Percentiles rank a stretch among this genome's conserved stretches.
These are phyloP conservation scores for Massospora cicadina DNA, from an alignment of 371 early-diverging fungal species.

Conservation along the genomic window DNA sequence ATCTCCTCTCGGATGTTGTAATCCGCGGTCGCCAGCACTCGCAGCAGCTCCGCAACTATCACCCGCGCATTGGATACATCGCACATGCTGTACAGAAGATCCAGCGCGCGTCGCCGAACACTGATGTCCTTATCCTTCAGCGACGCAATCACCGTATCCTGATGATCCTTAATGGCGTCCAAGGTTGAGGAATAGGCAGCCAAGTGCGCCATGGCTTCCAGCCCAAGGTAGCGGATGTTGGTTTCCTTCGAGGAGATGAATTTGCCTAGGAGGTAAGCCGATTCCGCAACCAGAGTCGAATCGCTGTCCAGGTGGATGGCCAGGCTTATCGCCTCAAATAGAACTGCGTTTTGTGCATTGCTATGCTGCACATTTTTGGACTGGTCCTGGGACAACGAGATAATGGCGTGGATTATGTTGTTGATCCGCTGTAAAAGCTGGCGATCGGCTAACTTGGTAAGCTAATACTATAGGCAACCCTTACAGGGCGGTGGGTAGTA, in stretches of 20 bases:
- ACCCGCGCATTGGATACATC: slow-evolving; percentile 66
- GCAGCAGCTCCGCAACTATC: slow-evolving; percentile 77
- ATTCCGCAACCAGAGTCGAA: slow-evolving; percentile 66
- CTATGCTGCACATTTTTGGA: slow-evolving; percentile 91
- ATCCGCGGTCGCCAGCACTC: slow-evolving; percentile 74
- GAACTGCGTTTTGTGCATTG: slow-evolving; percentile 88
- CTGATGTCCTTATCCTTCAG: slow-evolving; percentile 90
- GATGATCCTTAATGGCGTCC: slow-evolving; percentile 65
- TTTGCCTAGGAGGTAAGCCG: slow-evolving; percentile 58
- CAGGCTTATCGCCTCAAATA: slow-evolving; percentile 91
- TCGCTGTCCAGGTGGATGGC: slow-evolving; percentile 83
- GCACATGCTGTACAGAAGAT: slow-evolving; percentile 92
- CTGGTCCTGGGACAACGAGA: slow-evolving; percentile 64
- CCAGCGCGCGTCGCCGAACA: slow-evolving; percentile 87
- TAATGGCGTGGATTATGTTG: slow-evolving; percentile 55
- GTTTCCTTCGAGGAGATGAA: slow-evolving; percentile 88
- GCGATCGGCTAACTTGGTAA: slow-evolving; percentile 23
- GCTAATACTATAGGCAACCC: not conserved
- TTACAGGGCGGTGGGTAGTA: slow-evolving; percentile 82
- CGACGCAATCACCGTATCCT: slow-evolving; percentile 73
- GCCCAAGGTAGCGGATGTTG: slow-evolving; percentile 81
- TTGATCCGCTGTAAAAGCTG: slow-evolving; percentile 41
- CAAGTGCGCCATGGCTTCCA: slow-evolving; percentile 93
- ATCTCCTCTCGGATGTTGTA: slow-evolving; percentile 85
- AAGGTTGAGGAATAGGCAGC: slow-evolving; percentile 75